Base-by-base conservation (phyloP, 305 asterid genomes). In the Solanum aculeatissimum region DNA sequence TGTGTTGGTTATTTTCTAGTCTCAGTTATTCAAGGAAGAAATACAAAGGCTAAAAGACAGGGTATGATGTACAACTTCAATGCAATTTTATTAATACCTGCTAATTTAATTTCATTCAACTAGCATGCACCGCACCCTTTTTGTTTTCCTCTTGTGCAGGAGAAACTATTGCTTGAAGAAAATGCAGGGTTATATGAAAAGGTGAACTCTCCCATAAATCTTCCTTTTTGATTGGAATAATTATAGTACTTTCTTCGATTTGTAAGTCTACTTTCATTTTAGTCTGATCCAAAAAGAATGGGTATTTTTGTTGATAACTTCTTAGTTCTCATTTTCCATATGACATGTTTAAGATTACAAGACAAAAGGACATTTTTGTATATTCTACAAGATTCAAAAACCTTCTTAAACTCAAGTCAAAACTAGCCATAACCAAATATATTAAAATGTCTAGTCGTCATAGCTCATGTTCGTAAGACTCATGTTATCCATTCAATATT, bases 11-110 rank as follows among this genome's bases (percentile, higher is more conserved):
- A 43, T 53, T 81, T 84, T 88, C 4, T 91, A 95, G 98, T 85
- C 88, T 85, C 93, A 91, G 81, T 79, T 95, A 18, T 93, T 83
- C 87, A 85, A 87, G 86, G 92, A 92, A 83, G 93, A 93, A 78
- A 66, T 86, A 12, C 90, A 89, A 84, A 89, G 87, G 84, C 83
- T 92, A 23, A 91, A 82, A 86, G 89, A 85, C 45, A 90, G 90
- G 97, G 98, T 95, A 89, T 53, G 81, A 32, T 69, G 32, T 23
- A 10, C 18, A 57, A 23, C 9, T 54, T 40, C 49, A 58, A 40
- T 45, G 32, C 42, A 54, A 23, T 10, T n/a, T 70, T 70, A n/a
- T 6, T 60, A 7, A 2, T 55, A 38, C 25, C 74, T 49, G 9
- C 15, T 40, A 25, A 16, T 60, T 16, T 13, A n/a, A 38, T 49